These are phyloP conservation scores for Colletotrichum chrysophilum DNA, from an alignment of 2,329 filamentous ascomycete species.

Conservation along the genomic window DNA sequence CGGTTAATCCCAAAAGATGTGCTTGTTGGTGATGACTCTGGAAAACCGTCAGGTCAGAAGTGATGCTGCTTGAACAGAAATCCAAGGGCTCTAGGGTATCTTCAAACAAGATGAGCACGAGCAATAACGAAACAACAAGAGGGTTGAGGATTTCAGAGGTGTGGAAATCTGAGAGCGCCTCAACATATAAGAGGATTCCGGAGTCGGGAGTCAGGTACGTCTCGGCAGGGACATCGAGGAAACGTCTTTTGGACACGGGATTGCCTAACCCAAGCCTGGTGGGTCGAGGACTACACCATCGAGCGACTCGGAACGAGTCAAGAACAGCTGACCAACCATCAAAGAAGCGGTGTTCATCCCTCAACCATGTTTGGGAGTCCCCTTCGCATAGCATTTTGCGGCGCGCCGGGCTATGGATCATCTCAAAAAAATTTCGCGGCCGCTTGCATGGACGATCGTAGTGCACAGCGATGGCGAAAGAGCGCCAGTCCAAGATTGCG, in stretches of 20 bases:
- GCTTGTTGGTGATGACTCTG: background rate
- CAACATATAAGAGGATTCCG: background rate
- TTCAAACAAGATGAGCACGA: background rate
- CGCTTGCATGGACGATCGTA: background rate
- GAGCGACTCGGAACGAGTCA: conserved; percentile 18
- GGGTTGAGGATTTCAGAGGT: background rate
- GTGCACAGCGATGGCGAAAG: background rate
- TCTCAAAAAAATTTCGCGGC: conserved; percentile 21
- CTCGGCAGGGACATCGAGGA: conserved; percentile 9
- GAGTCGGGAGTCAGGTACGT: background rate
- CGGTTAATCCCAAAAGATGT: background rate
- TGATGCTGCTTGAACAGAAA: background rate
- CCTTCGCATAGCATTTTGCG: background rate
- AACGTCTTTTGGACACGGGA: conserved; percentile 22
- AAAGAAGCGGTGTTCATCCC: conserved; percentile 21
- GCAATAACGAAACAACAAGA: background rate
- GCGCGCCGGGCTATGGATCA: background rate
- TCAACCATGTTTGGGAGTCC: conserved; percentile 8
- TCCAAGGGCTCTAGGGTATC: background rate
- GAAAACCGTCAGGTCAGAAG: background rate
- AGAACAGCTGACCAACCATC: conserved; percentile 19
- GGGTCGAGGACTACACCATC: conserved; percentile 19
- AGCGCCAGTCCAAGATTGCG: conserved; percentile 9
- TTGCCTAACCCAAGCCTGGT: conserved; percentile 24
- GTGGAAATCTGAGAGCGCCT: background rate